Conservation (phyloP, 805 yeast genomes). For the Debaryomyces castellii region DNA sequence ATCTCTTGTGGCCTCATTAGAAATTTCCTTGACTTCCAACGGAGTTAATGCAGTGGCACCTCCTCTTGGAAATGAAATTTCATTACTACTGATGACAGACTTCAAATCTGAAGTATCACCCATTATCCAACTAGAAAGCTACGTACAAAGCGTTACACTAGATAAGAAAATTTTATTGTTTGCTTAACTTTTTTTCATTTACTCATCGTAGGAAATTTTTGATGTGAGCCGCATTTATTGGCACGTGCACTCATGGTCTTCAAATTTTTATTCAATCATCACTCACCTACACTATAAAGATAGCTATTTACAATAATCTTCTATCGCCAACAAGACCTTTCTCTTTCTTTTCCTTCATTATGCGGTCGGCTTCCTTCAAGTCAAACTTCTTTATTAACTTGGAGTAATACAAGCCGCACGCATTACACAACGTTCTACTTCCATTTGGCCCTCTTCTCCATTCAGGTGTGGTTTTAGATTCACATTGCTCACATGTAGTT, state of each 20-base stretch:
- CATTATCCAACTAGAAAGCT: conserved; percentile 2
- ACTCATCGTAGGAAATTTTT: conserved; percentile 3
- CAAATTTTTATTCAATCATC: background rate
- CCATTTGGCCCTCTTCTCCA: conserved; percentile 93
- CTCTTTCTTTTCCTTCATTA: conserved; percentile 24
- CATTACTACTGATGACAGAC: conserved; percentile 41
- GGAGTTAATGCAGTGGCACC: conserved; percentile 86
- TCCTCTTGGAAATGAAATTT: conserved; percentile 89
- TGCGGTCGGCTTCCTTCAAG: conserved; percentile 35
- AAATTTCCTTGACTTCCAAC: conserved; percentile 86
- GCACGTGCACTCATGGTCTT: background rate
- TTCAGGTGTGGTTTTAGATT: conserved; percentile 76
- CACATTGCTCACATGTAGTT: conserved; percentile 55
- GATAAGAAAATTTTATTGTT: background rate
- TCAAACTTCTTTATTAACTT: conserved; percentile 56
- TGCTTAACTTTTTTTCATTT: background rate
- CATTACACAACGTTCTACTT: conserved; percentile 80
- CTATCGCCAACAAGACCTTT: conserved; percentile 19
- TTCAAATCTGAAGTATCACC: conserved; percentile 13
- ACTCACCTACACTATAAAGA: no score
- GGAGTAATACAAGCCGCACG: conserved; percentile 81
- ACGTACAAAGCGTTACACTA: background rate
- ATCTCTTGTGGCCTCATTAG: conserved; percentile 89
- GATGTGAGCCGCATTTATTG: background rate
- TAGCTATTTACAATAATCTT: conserved; percentile 9